Conservation (phyloP, 805 yeast species). For the Schwanniomyces yamadae region DNA sequence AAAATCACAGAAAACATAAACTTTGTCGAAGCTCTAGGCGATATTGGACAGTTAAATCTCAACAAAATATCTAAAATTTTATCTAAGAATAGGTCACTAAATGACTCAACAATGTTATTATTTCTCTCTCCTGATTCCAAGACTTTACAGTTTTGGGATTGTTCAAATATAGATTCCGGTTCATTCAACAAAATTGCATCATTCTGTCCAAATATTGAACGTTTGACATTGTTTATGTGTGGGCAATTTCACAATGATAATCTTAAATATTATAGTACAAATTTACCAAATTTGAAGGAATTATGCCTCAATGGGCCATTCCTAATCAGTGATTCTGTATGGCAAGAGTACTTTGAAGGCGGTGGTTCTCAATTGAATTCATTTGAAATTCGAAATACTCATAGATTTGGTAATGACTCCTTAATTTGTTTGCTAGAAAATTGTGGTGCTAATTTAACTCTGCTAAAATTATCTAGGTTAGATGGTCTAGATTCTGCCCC, state of each 20-base stretch:
- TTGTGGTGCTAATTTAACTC: conserved; percentile 52
- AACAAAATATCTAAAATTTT: conserved; percentile 72
- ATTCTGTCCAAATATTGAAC: conserved; percentile 70
- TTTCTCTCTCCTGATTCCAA: conserved; percentile 63
- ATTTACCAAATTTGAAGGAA: conserved; percentile 53
- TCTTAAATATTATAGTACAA: conserved; percentile 58
- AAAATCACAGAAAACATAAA: conserved; percentile 64
- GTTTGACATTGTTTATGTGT: conserved; percentile 80
- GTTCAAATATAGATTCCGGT: conserved; percentile 71
- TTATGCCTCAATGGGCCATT: conserved; percentile 88
- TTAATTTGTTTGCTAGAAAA: conserved; percentile 59
- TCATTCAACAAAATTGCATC: conserved; percentile 71
- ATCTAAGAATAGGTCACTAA: conserved; percentile 77
- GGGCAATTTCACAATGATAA: conserved; percentile 86
- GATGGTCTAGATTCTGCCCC: conserved; percentile 66
- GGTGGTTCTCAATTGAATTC: conserved; percentile 53
- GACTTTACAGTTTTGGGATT: conserved; percentile 82
- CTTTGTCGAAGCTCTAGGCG: conserved; percentile 81
- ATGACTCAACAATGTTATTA: conserved; percentile 67
- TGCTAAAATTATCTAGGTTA: conserved; percentile 61
- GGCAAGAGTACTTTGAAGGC: conserved; percentile 72
- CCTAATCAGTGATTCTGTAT: conserved; percentile 67
- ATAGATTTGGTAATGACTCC: conserved; percentile 71
- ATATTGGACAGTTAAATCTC: conserved; percentile 73
- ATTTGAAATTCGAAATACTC: conserved; percentile 76